Evolutionary conservation across 371 early-diverging fungal species (phyloP), one percentile per base, ranked within the genome.

Genomic region (Dinochytrium kinnereticum): DNA sequence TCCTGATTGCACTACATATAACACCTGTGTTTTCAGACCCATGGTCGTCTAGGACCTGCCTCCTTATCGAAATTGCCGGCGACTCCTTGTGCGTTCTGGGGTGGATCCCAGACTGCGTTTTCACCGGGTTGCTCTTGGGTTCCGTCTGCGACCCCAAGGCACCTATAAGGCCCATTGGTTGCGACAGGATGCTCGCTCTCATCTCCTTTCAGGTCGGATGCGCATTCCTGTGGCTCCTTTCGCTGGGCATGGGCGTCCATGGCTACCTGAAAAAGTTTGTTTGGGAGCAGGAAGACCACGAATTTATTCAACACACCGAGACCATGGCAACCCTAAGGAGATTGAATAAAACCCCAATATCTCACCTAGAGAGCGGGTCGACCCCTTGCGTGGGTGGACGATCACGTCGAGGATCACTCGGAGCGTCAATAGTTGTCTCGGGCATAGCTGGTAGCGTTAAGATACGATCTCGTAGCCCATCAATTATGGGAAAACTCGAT

Each of bases 231-330:
- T 66, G 66, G 66, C 3, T 66, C 36, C 2, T 44, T 5, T 40
- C 44, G 30, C 19, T 44, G 15, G 44, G 66, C 2, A 30, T 66
- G 36, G 21, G 7, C 40, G 37, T 40, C 15, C 49, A 66, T 30
- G 38, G 44, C 2, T 66, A 66, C 26, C 30, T 40, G 13, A 66
- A 66, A 28, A 24, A 37, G 44, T 66, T 66, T 30, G 26, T 40
- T 2, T 66, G 66, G 66, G 66, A 66, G 28, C 7, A 40, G 66
- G 66, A 37, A 28, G 66, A 66, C 24, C 66, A 66, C 44, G 49
- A 40, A 28, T 2, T 24, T 5, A 40, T 30, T 15, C 66, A 66
- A 30, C 66, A 66, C n/a, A 44, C 66, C 38, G 66, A 66, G 44
- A 66, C 66, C 17, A 66, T 66, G 66, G 66, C 66, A 2, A 66